A percentile compares a stretch with the other conserved stretches of the same genome.
Conservation (phyloP, 306 rosid species). For the Sicyos baderoa region DNA sequence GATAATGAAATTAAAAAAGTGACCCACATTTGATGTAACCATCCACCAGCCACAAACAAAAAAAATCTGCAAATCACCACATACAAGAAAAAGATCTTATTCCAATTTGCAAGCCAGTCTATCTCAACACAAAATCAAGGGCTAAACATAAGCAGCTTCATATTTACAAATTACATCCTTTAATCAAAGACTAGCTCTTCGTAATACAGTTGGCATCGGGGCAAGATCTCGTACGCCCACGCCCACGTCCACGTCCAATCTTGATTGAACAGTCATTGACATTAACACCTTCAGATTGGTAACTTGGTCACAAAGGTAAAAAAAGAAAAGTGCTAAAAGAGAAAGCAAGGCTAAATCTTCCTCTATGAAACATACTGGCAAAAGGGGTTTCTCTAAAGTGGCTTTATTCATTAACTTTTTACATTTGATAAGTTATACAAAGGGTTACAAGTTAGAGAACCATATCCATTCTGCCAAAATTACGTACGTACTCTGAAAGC, state of each 20-base stretch:
- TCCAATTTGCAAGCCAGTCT: background rate
- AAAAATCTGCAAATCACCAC: background rate
- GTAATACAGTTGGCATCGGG: background rate
- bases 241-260: background rate
- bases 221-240: background rate
- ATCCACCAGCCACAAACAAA: conserved; percentile 19
- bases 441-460: conserved; percentile 12
- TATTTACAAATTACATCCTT: background rate
- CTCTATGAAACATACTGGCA: background rate
- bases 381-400: background rate
- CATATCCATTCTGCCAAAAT: background rate
- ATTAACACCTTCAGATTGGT: background rate
- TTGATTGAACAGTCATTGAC: background rate
- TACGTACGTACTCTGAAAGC: background rate
- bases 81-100: background rate
- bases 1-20: background rate
- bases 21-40: conserved; percentile 1
- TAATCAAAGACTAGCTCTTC: background rate
- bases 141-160: background rate
- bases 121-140: background rate
- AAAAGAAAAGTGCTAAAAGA: too few species aligned
- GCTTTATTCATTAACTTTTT: background rate
- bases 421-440: background rate
- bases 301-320: background rate
- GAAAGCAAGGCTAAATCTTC: background rate